A percentile compares a stretch with the other conserved stretches of the same genome.
Conservation (phyloP, 2,329 filamentous ascomycete genomes). For the Chaetomiaceae sp. region DNA sequence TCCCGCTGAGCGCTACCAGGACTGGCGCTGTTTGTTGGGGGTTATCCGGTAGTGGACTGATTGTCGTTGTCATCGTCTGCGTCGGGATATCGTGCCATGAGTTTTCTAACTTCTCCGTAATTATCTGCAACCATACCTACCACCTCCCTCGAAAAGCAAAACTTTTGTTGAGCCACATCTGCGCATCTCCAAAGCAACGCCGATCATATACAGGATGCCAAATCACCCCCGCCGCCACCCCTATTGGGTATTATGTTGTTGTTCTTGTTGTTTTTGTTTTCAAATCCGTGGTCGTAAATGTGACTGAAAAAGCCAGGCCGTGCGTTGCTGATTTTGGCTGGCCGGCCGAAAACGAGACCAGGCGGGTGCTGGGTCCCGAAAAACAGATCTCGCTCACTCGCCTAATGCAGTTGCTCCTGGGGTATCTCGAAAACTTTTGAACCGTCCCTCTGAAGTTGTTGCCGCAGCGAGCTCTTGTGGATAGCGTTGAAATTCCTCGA, state of each 20-base stretch:
- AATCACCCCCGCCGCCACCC: constrained; percentile 7
- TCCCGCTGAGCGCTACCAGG: too few relatives aligned
- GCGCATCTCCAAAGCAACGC: neutral
- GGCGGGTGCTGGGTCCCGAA: neutral
- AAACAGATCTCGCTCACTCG: constrained; percentile 8
- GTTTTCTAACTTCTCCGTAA: neutral
- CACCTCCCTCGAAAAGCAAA: constrained; percentile 15
- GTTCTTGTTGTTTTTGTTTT: too few relatives aligned
- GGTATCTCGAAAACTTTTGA: constrained; percentile 26
- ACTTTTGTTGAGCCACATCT: constrained; percentile 19
- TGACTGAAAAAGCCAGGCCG: neutral
- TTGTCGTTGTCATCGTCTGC: neutral
- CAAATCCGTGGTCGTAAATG: neutral
- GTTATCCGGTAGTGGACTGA: too few relatives aligned
- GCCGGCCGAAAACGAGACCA: neutral
- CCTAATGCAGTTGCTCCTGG: constrained; percentile 24
- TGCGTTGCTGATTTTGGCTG: neutral
- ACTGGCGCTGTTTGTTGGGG: too few relatives aligned
- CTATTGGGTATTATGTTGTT: constrained; percentile 16
- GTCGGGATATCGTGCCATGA: neutral
- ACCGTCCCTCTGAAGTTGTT: constrained; percentile 13
- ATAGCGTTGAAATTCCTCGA: neutral
- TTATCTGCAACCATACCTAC: neutral
- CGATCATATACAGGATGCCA: constrained; percentile 13
- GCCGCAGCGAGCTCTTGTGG: constrained; percentile 1